Evolutionary conservation across 2,329 filamentous ascomycete species (phyloP), one percentile per base, ranked within the genome.

Genomic region (Aspergillus quadrilineatus): DNA sequence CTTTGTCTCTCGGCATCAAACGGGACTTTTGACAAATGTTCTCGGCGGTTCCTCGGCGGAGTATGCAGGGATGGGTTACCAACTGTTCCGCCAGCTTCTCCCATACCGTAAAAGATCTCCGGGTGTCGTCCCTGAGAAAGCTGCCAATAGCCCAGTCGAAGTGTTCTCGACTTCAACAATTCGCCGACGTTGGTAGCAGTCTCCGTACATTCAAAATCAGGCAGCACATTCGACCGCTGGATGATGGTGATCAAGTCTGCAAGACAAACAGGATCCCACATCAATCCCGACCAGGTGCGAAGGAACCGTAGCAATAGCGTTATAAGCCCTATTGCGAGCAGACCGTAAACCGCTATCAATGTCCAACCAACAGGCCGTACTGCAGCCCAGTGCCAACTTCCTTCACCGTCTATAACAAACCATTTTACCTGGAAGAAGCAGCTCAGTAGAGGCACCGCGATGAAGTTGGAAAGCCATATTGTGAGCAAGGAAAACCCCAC

Each of bases 71-170:
- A 62, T 60, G 74, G 68, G 75, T 81, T 69, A 77, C 80, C 58
- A 69, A 76, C 61, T 72, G 79, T 58, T 68, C 79, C 58, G 42
- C 85, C 81, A 50, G 82, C 80, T 58, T 87, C 83, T n/a, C 90
- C 91, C 55, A 95, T 83, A 1, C 86, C 85, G 68, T 96, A 92
- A 80, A 94, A 95, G 28, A 91, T 78, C 17, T 86, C 85, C 17
- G 83, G 81, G 59, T 81, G 80, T 54, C 85, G 85, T 15, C 50
- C 41, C 6, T 48, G 50, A 4, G 86, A 85, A 28, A 86, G 85
- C 57, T 84, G 84, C 90, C 92, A 97, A 73, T 95, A 95, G 6
- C 92, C 91, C n/a, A 97, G 81, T 44, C 89, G 82, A 64, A 93
- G 86, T 4, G 82, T 77, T 61, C 84, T 84, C 14, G 72, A 59